Percentiles rank a stretch among this genome's conserved stretches.
Evolutionary conservation across 768 basidiomycete species (phyloP).

Genomic region (Suillus cothurnatus): DNA sequence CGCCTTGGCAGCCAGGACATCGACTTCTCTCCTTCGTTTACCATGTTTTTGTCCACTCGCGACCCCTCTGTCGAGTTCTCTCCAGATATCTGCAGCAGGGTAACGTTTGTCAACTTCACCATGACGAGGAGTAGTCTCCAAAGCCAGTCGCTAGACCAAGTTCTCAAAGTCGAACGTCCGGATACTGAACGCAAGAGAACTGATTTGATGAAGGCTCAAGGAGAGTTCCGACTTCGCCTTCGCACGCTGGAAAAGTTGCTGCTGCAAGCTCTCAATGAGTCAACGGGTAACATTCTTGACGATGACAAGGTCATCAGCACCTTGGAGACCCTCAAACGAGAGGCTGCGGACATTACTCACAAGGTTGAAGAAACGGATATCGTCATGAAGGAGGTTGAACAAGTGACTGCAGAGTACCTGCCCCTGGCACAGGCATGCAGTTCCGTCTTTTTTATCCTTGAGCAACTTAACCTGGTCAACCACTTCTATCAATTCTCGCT

Average conservation of each 20-base stretch:
- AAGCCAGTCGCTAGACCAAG: constrained; percentile 96
- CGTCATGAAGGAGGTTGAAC: constrained; percentile 95
- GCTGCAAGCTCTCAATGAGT: constrained; percentile 94
- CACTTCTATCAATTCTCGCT: constrained; percentile 99
- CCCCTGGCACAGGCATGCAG: constrained; percentile 96
- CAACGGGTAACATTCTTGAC: constrained; percentile 94
- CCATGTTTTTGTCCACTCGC: constrained; percentile 97
- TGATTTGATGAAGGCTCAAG: constrained; percentile 97
- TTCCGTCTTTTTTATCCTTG: constrained; percentile 94
- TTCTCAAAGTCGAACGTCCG: constrained; percentile 94
- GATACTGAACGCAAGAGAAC: constrained; percentile 95
- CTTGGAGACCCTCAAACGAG: constrained; percentile 91
- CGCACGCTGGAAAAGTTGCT: constrained; percentile 91
- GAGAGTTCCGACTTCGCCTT: constrained; percentile 92
- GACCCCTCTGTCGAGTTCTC: constrained; percentile 98
- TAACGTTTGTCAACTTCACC: constrained; percentile 95
- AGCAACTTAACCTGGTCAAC: constrained; percentile 90
- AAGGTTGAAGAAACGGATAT: constrained; percentile 97
- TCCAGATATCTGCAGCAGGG: constrained; percentile 97
- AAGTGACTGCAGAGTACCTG: constrained; percentile 92
- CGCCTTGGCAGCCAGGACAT: constrained; percentile 97
- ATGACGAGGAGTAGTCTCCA: constrained; percentile 99
- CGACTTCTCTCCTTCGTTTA: constrained; percentile 99
- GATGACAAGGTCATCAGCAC: constrained; percentile 99
- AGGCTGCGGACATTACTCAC: constrained; percentile 92